Conservation (phyloP, 345 rosid genomes). For the Stellera chamaejasme region DNA sequence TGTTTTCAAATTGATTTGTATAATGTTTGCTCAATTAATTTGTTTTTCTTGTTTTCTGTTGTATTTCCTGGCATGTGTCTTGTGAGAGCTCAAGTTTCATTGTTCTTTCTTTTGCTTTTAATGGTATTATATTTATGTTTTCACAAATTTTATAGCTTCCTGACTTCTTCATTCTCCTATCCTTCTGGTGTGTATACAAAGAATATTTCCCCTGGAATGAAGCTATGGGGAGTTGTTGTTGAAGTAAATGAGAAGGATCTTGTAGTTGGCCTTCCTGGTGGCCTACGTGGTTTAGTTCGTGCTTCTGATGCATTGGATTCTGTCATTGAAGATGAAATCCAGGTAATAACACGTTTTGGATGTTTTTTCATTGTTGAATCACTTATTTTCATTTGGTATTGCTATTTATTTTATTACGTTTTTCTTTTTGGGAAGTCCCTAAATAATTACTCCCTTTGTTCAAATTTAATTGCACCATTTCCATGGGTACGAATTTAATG, state of each 20-base stretch:
- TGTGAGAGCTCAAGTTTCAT: no score
- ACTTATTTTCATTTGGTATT: not conserved
- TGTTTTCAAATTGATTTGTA: no score
- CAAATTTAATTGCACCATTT: no score
- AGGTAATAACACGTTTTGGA: slow-evolving; percentile 30
- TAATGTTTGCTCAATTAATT: no score
- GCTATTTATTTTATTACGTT: not conserved
- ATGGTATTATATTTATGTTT: slow-evolving; percentile 1
- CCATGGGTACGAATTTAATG: not conserved
- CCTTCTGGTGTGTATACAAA: slow-evolving; percentile 20
- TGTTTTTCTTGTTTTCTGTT: not conserved
- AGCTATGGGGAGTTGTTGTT: slow-evolving; percentile 85
- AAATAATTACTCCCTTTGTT: no score
- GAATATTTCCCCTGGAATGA: slow-evolving; percentile 95
- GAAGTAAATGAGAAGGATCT: slow-evolving; percentile 96
- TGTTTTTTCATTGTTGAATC: not conserved
- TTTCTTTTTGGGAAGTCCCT: not conserved
- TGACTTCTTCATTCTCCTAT: slow-evolving; percentile 6
- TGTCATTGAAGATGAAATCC: slow-evolving; percentile 37
- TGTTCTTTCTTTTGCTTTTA: not conserved
- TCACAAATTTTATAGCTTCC: slow-evolving; percentile 11
- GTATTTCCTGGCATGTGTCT: not conserved
- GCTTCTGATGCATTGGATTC: slow-evolving; percentile 68
- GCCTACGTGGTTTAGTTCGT: slow-evolving; percentile 89
- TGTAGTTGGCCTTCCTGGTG: slow-evolving; percentile 83